phyloP scores from a whole-genome alignment of 2,329 filamentous ascomycete genomes.

The Diaporthe aspalathi region DNA sequence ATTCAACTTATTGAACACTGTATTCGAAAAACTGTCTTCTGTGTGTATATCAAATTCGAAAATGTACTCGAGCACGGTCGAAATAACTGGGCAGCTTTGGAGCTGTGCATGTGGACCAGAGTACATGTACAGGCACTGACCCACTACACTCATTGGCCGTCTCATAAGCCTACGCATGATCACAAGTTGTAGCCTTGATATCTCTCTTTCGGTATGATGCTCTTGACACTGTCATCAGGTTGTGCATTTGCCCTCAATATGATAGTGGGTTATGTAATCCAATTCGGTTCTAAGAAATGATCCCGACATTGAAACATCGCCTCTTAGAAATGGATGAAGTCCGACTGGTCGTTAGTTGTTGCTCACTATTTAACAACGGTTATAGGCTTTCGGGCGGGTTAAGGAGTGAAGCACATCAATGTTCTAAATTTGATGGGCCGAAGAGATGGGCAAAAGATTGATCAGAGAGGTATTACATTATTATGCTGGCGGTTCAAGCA shows the following conservation, averaged over 20 bases:
- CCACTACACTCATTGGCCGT: background rate
- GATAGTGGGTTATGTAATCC: background rate
- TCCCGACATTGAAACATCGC: too few species aligned
- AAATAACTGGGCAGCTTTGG: background rate
- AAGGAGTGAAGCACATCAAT: background rate
- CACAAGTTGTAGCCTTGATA: background rate
- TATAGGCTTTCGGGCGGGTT: slow-evolving; percentile 5
- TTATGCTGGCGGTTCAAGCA: too few species aligned
- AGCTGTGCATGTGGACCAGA: background rate
- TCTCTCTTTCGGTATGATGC: background rate
- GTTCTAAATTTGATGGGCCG: background rate
- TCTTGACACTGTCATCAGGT: background rate
- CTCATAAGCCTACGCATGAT: background rate
- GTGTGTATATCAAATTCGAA: too few species aligned
- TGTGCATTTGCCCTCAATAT: background rate
- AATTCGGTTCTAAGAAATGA: too few species aligned
- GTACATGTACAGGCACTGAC: background rate
- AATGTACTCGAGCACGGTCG: background rate
- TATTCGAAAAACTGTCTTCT: background rate
- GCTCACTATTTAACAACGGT: background rate
- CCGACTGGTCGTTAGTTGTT: background rate
- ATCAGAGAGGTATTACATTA: background rate
- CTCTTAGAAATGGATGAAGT: background rate
- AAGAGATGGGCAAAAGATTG: background rate
- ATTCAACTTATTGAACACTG: background rate